These are phyloP conservation scores for Vitis hybrid DNA, from an alignment of 177 flowering plant species.

Conservation along the genomic window DNA sequence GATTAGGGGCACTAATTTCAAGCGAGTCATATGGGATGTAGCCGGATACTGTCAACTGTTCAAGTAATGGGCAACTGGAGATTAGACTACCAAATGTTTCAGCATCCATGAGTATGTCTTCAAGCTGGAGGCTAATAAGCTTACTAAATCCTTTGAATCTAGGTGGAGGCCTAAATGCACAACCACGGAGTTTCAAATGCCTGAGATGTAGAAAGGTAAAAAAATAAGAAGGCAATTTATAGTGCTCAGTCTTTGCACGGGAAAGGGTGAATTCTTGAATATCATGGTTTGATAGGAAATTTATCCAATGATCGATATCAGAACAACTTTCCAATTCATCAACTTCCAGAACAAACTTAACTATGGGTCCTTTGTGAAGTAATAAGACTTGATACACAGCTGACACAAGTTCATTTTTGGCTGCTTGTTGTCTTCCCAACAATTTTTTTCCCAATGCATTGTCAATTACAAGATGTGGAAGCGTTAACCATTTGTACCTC, in stretches of 20 bases:
- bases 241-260: background rate
- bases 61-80: too few species aligned
- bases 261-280: constrained; percentile 19
- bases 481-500: constrained; percentile 14
- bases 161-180: constrained; percentile 10
- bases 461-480: constrained; percentile 12
- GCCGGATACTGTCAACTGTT: too few species aligned
- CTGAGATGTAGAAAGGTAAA: constrained; percentile 13
- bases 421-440: too few species aligned
- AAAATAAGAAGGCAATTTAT: constrained; percentile 8
- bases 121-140: constrained; percentile 12
- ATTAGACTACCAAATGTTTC: too few species aligned
- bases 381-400: constrained; percentile 7
- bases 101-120: too few species aligned
- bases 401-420: too few species aligned
- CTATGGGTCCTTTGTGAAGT: constrained; percentile 19
- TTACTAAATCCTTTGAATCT: constrained; percentile 19
- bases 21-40: too few species aligned
- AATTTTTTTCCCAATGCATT: too few species aligned
- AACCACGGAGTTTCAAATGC: constrained; percentile 10
- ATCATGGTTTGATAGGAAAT: constrained; percentile 8
- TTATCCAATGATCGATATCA: constrained; percentile 15
- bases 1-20: background rate
- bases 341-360: constrained; percentile 17
- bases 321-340: constrained; percentile 7